These are phyloP conservation scores for Starmerella kuoi DNA, from an alignment of 805 yeast genomes.

Conservation along the genomic window DNA sequence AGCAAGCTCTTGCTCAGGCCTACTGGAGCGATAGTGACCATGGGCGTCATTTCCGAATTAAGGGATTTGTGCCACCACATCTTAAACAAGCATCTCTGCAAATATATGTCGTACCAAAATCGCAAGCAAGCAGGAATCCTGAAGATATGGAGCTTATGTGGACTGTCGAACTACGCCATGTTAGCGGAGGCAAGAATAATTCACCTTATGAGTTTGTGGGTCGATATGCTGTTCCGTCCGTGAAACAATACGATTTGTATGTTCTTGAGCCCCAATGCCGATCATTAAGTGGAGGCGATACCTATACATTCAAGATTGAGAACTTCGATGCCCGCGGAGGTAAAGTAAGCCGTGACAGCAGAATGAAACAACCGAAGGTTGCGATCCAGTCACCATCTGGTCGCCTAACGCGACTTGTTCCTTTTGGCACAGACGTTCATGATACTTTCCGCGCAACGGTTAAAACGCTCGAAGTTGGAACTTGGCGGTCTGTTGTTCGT, in stretches of 20 bases:
- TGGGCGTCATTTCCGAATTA: constrained; percentile 58
- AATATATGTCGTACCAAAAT: constrained; percentile 38
- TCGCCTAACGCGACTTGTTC: constrained; percentile 47
- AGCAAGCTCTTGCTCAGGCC: constrained; percentile 61
- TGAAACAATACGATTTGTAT: constrained; percentile 63
- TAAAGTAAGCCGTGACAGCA: neutral
- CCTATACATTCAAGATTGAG: constrained; percentile 46
- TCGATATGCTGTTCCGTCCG: constrained; percentile 57
- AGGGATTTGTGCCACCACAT: constrained; percentile 67
- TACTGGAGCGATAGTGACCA: constrained; percentile 45
- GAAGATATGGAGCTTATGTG: constrained; percentile 52
- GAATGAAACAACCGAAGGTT: constrained; percentile 31
- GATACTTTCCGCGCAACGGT: constrained; percentile 47
- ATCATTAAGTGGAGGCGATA: constrained; percentile 42
- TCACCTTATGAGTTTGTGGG: constrained; percentile 57
- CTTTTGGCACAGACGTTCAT: constrained; percentile 27
- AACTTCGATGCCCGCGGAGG: constrained; percentile 40
- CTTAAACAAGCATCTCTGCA: constrained; percentile 58
- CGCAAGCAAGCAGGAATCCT: constrained; percentile 7
- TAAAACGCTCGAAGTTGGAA: constrained; percentile 58
- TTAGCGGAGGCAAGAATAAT: constrained; percentile 38
- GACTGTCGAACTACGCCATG: constrained; percentile 63
- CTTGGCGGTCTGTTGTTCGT: constrained; percentile 72
- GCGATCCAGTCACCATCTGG: constrained; percentile 82
- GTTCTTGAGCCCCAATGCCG: constrained; percentile 74